Evolutionary conservation across 495 filamentous ascomycete species (phyloP), one percentile per base, ranked within the genome.

Genomic region (Podospora pseudopauciseta): DNA sequence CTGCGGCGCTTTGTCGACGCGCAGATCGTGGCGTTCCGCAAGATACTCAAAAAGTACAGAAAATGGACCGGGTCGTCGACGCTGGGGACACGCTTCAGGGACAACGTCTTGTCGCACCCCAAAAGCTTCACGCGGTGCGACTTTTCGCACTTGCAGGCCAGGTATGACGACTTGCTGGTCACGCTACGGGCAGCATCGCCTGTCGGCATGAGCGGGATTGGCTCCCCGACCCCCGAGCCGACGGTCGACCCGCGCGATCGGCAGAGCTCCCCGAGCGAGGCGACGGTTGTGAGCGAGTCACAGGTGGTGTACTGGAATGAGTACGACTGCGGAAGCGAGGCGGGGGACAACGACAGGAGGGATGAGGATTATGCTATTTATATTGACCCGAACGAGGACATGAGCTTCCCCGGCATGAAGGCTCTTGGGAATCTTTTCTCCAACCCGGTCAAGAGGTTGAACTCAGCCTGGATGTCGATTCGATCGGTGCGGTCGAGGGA

Each of bases 31-130:
- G 90, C 86, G 3, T 91, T 92, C 71, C 82, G 81, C 68, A 92
- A 92, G 77, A 86, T 92, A 5, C 79, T 91, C 65, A 92, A 92
- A 76, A 92, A 92, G 74, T 92, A 92, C 79, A 80, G 79, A 79
- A 91, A 90, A 79, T 92, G 90, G 90, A 91, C 90, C 7, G 83
- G 86, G 32, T 90, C 88, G 15, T 78, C 79, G 19, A 77, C 81
- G 0, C 80, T 92, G 7, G 86, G 81, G 65, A 75, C 76, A 56
- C 85, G 87, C 54, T 90, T 92, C 74, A 81, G 80, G 59, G 78
- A 84, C 13, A 82, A 86, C 59, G 73, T 91, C 7, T 75, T 89
- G 28, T 76, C 80, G 26, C 73, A 82, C 58, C 87, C 86, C 1
- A 86, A 87, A 67, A 89, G 86, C 75, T 91, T 92, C 75, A 85